These are phyloP conservation scores for Ambrosia artemisiifolia DNA, from an alignment of 129 eudicot genomes.

Conservation along the genomic window DNA sequence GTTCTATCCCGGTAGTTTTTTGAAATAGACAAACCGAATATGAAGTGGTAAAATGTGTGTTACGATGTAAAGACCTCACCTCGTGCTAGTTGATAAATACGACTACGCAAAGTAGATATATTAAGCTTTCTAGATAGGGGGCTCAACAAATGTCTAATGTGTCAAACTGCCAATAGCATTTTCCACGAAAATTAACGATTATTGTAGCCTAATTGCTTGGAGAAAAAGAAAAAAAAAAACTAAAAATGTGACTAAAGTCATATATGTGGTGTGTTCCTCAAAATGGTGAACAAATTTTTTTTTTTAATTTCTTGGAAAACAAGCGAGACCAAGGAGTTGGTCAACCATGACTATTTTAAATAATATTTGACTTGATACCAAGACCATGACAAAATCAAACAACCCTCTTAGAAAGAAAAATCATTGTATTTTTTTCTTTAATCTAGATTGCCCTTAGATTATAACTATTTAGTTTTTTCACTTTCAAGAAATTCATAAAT, in stretches of 20 bases:
- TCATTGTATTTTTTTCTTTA: too few relatives aligned
- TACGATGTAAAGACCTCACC: too few relatives aligned
- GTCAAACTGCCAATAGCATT: not conserved
- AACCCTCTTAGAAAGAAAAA: not conserved
- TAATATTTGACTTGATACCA: slow-evolving; percentile 5
- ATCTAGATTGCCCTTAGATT: too few relatives aligned
- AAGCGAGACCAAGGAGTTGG: slow-evolving; percentile 23
- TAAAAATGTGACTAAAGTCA: not conserved
- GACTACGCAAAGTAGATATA: not conserved
- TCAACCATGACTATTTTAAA: slow-evolving; percentile 24
- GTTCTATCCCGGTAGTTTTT: too few relatives aligned
- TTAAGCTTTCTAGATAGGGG: not conserved
- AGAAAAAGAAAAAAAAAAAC: not conserved
- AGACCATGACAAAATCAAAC: slow-evolving; percentile 21
- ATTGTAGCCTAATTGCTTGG: slow-evolving; percentile 5
- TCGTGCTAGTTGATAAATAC: not conserved
- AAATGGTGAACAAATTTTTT: not conserved
- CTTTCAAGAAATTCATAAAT: too few relatives aligned
- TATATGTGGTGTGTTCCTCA: not conserved
- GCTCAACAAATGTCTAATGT: not conserved
- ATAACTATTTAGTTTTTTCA: too few relatives aligned
- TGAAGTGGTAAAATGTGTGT: too few relatives aligned
- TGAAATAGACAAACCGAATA: too few relatives aligned
- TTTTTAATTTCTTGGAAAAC: not conserved
- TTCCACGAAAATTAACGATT: not conserved